Evolutionary conservation across 2,329 filamentous ascomycete species (phyloP).

Genomic region (Juglanconis juglandina): DNA sequence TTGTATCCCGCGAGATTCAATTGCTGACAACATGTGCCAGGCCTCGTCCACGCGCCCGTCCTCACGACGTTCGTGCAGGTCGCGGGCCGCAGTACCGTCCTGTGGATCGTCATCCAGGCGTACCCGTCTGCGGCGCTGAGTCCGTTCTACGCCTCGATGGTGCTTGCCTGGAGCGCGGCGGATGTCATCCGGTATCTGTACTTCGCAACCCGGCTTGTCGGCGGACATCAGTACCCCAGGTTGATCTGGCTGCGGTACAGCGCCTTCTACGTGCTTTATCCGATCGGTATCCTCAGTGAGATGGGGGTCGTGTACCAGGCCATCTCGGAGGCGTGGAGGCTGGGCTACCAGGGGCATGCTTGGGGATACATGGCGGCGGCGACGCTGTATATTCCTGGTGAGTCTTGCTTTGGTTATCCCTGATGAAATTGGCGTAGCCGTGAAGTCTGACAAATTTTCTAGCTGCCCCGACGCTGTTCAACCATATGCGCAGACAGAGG

Average conservation of each 20-base stretch:
- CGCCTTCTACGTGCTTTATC: slow-evolving; percentile 17
- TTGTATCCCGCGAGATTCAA: background rate
- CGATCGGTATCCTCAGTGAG: slow-evolving; percentile 14
- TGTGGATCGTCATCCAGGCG: slow-evolving; percentile 17
- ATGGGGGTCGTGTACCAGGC: slow-evolving; percentile 9
- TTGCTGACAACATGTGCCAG: background rate
- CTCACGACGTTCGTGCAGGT: slow-evolving; percentile 15
- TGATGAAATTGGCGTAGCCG: background rate
- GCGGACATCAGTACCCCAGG: slow-evolving; percentile 14
- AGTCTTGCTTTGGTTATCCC: background rate
- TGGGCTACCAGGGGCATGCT: background rate
- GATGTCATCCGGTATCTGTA: slow-evolving; percentile 15
- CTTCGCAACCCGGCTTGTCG: slow-evolving; percentile 14
- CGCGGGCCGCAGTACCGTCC: slow-evolving; percentile 13
- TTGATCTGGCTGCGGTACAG: slow-evolving; percentile 17
- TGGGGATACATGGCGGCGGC: slow-evolving; percentile 13
- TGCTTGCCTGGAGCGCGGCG: slow-evolving; percentile 13
- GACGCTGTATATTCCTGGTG: slow-evolving; percentile 13
- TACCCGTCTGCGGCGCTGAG: slow-evolving; percentile 8
- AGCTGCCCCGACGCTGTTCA: slow-evolving; percentile 16
- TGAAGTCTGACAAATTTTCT: background rate
- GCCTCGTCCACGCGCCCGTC: slow-evolving; percentile 15
- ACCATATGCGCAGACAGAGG: slow-evolving; percentile 15
- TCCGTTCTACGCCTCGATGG: slow-evolving; percentile 4
- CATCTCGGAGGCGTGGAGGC: background rate